These are phyloP conservation scores for Cystobasidiopsis lactophilus DNA, from an alignment of 768 basidiomycete genomes.

Conservation along the genomic window DNA sequence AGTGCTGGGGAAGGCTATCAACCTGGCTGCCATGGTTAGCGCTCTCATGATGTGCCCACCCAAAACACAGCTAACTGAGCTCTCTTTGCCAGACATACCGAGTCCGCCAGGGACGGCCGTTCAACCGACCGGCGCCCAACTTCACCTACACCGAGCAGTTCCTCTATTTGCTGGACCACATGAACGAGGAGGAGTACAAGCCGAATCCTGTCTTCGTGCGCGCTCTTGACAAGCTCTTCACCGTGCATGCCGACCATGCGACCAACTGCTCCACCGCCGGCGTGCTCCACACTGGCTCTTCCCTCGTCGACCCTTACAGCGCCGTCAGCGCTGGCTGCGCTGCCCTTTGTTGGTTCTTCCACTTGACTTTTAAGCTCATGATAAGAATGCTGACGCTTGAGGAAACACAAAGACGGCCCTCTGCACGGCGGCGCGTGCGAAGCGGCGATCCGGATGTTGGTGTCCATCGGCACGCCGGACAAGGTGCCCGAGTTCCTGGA, in stretches of 20 bases:
- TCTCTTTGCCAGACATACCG: constrained; percentile 58
- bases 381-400: too few species aligned
- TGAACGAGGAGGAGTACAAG: constrained; percentile 32
- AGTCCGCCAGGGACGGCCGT: constrained; percentile 68
- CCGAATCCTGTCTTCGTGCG: constrained; percentile 71
- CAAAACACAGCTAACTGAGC: too few species aligned
- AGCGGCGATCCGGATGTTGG: constrained; percentile 75
- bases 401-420: too few species aligned
- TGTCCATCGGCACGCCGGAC: constrained; percentile 57
- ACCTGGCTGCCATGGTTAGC: constrained; percentile 48
- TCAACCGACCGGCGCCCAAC: constrained; percentile 60
- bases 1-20: constrained; percentile 75
- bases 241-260: constrained; percentile 82
- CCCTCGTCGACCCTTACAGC: constrained; percentile 73
- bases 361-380: constrained; percentile 17
- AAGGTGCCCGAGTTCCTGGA: constrained; percentile 35
- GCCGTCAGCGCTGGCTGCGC: constrained; percentile 72
- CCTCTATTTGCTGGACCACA: constrained; percentile 73
- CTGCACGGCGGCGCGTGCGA: constrained; percentile 69
- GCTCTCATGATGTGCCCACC: not conserved
- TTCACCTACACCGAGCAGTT: constrained; percentile 32
- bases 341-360: constrained; percentile 39
- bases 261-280: constrained; percentile 50
- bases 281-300: constrained; percentile 67
- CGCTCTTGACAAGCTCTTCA: constrained; percentile 67